Base-by-base conservation (phyloP, 306 rosid species). In the Malus asiatica region DNA sequence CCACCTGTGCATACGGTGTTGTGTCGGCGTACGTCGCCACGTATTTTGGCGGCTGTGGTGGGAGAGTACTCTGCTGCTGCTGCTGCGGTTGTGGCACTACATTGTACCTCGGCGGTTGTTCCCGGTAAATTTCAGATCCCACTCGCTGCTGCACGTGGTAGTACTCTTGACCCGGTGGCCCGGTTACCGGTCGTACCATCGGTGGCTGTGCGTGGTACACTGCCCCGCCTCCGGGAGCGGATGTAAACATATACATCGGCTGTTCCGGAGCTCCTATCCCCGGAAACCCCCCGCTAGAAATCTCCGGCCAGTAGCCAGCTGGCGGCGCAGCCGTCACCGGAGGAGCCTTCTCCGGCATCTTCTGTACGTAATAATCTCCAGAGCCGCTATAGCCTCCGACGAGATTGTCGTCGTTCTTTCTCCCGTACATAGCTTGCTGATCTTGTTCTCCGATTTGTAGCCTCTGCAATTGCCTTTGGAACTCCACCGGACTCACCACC, bases 391-490 rank as follows among this genome's bases (percentile, higher is more conserved):
- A 90, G 3, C 85, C 84, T 32, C 88, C 91, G 35, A 40, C 25
- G 5, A 80, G 44, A 13, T 66, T 79, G 0, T 91, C 97, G 3
- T 93, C 97, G 64, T 85, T 79, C 62, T 86, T 91, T 58, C 93
- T 86, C 76, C 89, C 62, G 35, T 91, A 89, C 42, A 82, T 77
- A 15, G 81, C 73, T 71, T 86, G 93, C 16, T 82, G 87, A 48
- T 33, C 27, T 66, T 66, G 70, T 22, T 91, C 97, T 57, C 82
- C 77, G 42, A 93, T 80, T 58, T 89, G 97, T 60, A 90, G 60
- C 63, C 87, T 87, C 83, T 86, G 95, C 68, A 90, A 71, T 52
- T 89, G 97, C 66, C 97, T 77, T 75, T 87, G 98, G 66, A 91
- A 78, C 58, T 87, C 97, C n/a, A 80, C 32, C 78, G 83, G 81